These are phyloP conservation scores for Darksidea phi DNA, from an alignment of 495 filamentous ascomycete species.

Conservation along the genomic window DNA sequence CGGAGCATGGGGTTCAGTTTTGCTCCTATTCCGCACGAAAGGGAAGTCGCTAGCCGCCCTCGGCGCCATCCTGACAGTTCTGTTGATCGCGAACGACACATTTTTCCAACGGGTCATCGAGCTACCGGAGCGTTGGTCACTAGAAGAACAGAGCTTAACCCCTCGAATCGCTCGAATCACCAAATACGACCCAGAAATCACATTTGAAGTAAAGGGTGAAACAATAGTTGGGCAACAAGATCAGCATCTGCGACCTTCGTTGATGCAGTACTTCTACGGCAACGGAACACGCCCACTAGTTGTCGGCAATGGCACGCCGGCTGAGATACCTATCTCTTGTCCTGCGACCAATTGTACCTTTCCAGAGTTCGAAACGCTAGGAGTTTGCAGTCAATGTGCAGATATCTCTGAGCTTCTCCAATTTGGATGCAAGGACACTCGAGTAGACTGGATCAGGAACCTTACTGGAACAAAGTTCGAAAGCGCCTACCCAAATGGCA, in stretches of 20 bases:
- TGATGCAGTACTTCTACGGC: not conserved
- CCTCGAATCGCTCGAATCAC: constrained; percentile 2
- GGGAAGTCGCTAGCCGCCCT: not conserved
- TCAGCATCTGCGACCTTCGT: not conserved
- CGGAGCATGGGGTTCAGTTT: constrained; percentile 29
- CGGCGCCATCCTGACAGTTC: not conserved
- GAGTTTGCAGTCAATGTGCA: constrained; percentile 18
- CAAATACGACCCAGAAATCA: constrained; percentile 1
- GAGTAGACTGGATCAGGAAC: not conserved
- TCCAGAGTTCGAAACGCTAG: constrained; percentile 22
- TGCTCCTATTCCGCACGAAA: constrained; percentile 28
- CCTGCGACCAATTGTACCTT: constrained; percentile 32
- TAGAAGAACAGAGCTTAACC: constrained; percentile 12
- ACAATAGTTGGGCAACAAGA: not conserved
- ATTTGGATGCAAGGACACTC: not conserved
- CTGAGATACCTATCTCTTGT: constrained; percentile 23
- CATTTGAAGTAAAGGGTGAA: not conserved
- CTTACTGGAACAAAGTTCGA: not conserved
- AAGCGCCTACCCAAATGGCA: constrained; percentile 16
- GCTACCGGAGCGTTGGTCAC: constrained; percentile 18
- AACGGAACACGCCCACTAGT: too few relatives aligned
- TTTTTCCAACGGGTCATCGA: constrained; percentile 34
- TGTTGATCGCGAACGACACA: constrained; percentile 22
- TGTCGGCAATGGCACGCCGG: constrained; percentile 10
- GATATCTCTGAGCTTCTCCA: constrained; percentile 11